These are phyloP conservation scores for Kazachstania martiniae DNA, from an alignment of 805 yeast genomes.

Conservation along the genomic window DNA sequence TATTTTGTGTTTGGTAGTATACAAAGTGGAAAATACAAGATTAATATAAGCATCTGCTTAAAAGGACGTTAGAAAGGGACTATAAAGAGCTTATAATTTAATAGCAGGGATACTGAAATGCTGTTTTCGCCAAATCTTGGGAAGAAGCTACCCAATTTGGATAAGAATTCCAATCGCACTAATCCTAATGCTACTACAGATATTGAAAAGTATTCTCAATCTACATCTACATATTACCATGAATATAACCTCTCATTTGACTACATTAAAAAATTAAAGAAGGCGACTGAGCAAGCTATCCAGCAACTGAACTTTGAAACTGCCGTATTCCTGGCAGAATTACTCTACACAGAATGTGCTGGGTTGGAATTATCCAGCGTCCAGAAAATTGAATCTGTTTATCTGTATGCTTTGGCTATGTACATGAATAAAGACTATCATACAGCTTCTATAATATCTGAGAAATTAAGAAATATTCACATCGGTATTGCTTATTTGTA, in stretches of 20 bases:
- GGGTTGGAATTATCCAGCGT: constrained; percentile 5
- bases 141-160: no score
- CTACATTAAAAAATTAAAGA: constrained; percentile 5
- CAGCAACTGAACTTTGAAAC: constrained; percentile 31
- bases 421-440: constrained; percentile 48
- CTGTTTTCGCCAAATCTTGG: no score
- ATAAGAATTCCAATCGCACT: no score
- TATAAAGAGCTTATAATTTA: no score
- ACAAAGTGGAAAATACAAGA: no score
- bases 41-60: no score
- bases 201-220: no score
- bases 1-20: no score
- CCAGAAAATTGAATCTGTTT: constrained; percentile 45
- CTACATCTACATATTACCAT: constrained; percentile 2
- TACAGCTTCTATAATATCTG: constrained; percentile 42
- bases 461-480: constrained; percentile 35
- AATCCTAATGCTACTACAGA: no score
- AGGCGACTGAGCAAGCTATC: constrained; percentile 14
- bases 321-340: constrained; percentile 82
- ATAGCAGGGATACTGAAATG: no score
- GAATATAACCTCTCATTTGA: constrained; percentile 2
- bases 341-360: constrained; percentile 52
- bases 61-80: no score
- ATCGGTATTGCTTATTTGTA: constrained; percentile 68
- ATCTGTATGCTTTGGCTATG: constrained; percentile 60